A percentile compares a stretch with the other conserved stretches of the same genome.
These are phyloP conservation scores for Leccinum rimulosum DNA, from an alignment of 768 basidiomycete genomes.

Conservation along the genomic window DNA sequence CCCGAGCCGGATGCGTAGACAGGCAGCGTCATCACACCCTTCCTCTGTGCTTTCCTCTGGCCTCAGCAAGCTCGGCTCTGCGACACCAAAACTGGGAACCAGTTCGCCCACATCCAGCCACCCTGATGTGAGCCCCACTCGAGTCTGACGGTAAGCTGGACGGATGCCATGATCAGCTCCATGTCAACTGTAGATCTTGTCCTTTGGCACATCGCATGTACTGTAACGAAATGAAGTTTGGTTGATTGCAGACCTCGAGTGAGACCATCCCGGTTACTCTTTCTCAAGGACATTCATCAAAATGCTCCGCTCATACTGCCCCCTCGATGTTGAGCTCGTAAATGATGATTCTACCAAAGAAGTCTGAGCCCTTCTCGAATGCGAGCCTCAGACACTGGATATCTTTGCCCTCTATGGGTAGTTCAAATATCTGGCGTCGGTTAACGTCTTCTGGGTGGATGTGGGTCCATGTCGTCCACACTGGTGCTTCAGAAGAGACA, in stretches of 20 bases:
- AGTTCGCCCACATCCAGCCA: neutral
- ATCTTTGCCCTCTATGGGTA: conserved; percentile 30
- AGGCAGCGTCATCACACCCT: neutral
- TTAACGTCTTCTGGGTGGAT: conserved; percentile 84
- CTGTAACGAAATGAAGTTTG: conserved; percentile 22
- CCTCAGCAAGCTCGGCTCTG: neutral
- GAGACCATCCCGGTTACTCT: neutral
- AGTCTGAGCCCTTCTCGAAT: conserved; percentile 82
- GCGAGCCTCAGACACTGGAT: conserved; percentile 57
- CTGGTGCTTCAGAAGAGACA: conserved; percentile 29
- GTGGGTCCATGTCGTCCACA: conserved; percentile 51
- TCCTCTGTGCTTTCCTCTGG: neutral
- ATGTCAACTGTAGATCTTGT: conserved; percentile 17
- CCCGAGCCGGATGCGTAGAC: conserved; percentile 12
- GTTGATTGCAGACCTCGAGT: conserved; percentile 25
- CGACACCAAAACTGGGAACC: neutral
- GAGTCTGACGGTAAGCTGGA: neutral
- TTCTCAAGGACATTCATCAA: neutral
- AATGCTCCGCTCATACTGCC: neutral
- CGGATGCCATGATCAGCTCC: neutral
- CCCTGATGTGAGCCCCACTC: neutral
- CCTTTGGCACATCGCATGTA: conserved; percentile 12
- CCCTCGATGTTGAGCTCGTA: conserved; percentile 55
- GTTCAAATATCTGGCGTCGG: conserved; percentile 62
- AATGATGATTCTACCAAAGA: conserved; percentile 77